Conservation (phyloP, 805 yeast genomes). For the Schizosaccharomyces japonicus region DNA sequence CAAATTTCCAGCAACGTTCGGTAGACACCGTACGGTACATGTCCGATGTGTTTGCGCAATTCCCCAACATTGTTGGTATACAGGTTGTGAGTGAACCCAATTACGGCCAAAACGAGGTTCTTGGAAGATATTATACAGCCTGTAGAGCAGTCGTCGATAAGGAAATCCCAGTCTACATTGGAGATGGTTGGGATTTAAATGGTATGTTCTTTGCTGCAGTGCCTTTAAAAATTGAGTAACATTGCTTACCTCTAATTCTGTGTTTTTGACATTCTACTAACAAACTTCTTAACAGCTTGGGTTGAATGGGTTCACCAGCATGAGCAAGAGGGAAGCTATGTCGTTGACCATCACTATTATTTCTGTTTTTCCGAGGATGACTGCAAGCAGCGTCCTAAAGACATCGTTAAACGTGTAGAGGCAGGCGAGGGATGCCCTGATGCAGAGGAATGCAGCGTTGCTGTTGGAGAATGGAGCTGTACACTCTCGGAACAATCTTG, state of each 20-base stretch:
- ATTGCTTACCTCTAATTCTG: no score
- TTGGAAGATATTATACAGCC: neutral
- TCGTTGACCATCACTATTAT: conserved; percentile 68
- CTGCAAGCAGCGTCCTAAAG: conserved; percentile 47
- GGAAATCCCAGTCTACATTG: conserved; percentile 46
- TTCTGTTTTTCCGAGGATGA: conserved; percentile 50
- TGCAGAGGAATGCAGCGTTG: conserved; percentile 29
- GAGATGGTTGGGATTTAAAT: conserved; percentile 88
- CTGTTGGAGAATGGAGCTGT: conserved; percentile 80
- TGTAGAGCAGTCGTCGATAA: conserved; percentile 24
- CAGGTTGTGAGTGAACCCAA: conserved; percentile 73
- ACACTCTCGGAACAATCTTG: conserved; percentile 60
- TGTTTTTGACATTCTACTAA: no score
- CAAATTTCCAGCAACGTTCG: conserved; percentile 19
- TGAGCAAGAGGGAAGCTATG: conserved; percentile 9
- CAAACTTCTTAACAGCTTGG: neutral
- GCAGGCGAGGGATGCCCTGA: conserved; percentile 20
- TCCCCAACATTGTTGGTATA: conserved; percentile 55
- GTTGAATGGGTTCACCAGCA: neutral
- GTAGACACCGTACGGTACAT: conserved; percentile 32
- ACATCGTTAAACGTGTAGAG: conserved; percentile 37
- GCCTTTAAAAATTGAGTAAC: no score
- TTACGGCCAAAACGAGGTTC: conserved; percentile 19
- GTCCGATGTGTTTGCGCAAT: conserved; percentile 31
- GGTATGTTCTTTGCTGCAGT: conserved; percentile 40